A percentile compares a stretch with the other conserved stretches of the same genome.
Conservation (phyloP, 2,329 filamentous ascomycete species). For the Endocalyx cinctus region DNA sequence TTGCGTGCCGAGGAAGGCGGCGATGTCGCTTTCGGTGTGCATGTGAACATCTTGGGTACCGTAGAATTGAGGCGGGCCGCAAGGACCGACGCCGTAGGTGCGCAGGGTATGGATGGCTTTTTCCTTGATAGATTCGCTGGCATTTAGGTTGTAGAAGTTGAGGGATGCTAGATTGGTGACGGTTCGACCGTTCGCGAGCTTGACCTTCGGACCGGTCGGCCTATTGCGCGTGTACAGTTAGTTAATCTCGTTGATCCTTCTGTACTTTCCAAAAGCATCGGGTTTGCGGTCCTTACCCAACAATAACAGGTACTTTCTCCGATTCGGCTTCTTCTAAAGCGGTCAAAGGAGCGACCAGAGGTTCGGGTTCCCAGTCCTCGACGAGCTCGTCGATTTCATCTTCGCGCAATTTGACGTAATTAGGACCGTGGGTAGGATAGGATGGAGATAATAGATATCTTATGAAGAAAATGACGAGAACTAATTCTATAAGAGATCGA, state of each 20-base stretch:
- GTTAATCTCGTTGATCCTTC: constrained; percentile 1
- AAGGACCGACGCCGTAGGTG: constrained; percentile 94
- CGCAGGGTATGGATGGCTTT: constrained; percentile 91
- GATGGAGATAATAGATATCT: constrained; percentile 87
- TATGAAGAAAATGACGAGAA: constrained; percentile 92
- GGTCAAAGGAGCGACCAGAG: constrained; percentile 72
- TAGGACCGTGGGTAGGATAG: constrained; percentile 87
- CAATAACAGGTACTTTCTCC: constrained; percentile 81
- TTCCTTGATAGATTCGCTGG: constrained; percentile 87
- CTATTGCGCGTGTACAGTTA: constrained; percentile 37
- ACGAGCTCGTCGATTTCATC: constrained; percentile 97
- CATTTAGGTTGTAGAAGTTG: constrained; percentile 97
- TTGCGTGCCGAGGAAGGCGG: constrained; percentile 79
- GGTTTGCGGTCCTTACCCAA: constrained; percentile 60
- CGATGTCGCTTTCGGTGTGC: constrained; percentile 92
- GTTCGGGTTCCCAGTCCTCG: constrained; percentile 94
- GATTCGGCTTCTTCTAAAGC: constrained; percentile 74
- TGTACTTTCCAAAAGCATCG: constrained; percentile 3
- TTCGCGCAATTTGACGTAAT: constrained; percentile 83
- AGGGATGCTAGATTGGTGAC: constrained; percentile 92
- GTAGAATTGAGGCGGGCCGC: constrained; percentile 95
- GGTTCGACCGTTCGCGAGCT: constrained; percentile 80
- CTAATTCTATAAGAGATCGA: constrained; percentile 85
- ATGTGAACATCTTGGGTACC: constrained; percentile 98
- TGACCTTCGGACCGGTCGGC: constrained; percentile 84